phyloP scores from a whole-genome alignment of 139 green algal species.

The Picochlorum sp. region DNA sequence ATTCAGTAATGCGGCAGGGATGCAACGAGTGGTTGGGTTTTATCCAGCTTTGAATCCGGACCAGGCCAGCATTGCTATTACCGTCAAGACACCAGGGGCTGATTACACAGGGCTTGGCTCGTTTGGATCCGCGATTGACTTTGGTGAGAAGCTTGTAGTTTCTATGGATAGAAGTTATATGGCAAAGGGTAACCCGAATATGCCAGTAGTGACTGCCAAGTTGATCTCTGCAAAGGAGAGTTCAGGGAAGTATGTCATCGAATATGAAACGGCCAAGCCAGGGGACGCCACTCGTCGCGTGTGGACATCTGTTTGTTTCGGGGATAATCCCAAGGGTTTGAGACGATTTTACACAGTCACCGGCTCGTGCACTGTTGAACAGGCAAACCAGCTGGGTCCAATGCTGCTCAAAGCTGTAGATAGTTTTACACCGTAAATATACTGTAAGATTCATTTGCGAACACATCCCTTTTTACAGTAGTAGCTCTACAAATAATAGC shows the following conservation, averaged over 20 bases:
- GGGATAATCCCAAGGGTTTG: slow-evolving; percentile 1
- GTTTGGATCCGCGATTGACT: slow-evolving; percentile 12
- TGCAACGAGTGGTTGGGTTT: slow-evolving; percentile 23
- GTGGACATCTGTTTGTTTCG: slow-evolving; percentile 17
- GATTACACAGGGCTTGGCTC: slow-evolving; percentile 23
- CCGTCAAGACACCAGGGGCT: background rate
- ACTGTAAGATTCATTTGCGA: too few relatives aligned
- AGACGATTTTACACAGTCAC: slow-evolving; percentile 25
- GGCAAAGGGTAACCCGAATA: background rate
- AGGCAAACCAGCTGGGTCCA: background rate
- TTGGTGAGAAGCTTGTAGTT: slow-evolving; percentile 13
- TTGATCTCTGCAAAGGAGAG: slow-evolving; percentile 17
- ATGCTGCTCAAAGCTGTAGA: slow-evolving; percentile 11
- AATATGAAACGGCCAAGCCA: slow-evolving; percentile 12
- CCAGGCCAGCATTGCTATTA: slow-evolving; percentile 16
- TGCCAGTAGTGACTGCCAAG: slow-evolving; percentile 4
- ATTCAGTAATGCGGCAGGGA: slow-evolving; percentile 24
- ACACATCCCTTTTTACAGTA: background rate
- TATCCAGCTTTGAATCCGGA: slow-evolving; percentile 7
- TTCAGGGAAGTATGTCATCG: slow-evolving; percentile 7
- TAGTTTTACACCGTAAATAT: slow-evolving; percentile 1
- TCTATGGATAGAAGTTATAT: slow-evolving; percentile 27
- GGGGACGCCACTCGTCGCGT: slow-evolving; percentile 5
- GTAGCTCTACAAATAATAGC: background rate
- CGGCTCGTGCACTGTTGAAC: slow-evolving; percentile 13